A percentile compares a stretch with the other conserved stretches of the same genome.
Evolutionary conservation across 352 stramenopile genomes (phyloP).

Genomic region (Phytopythium vexans): DNA sequence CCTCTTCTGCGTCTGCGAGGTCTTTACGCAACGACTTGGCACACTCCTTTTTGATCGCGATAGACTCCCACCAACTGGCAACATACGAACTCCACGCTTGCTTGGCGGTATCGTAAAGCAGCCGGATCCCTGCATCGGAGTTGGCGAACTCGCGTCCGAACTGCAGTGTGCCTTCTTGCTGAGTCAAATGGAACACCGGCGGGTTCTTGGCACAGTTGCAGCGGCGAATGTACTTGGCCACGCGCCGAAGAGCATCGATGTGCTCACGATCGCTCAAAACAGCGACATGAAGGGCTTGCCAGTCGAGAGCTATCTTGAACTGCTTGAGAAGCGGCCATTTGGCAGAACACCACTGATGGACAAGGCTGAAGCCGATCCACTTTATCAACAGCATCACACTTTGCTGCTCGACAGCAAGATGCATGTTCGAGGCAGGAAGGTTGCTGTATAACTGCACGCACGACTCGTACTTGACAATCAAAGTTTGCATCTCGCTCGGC

Average conservation of each 20-base stretch:
- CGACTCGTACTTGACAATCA: constrained; percentile 6
- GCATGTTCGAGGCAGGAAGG: constrained; percentile 4
- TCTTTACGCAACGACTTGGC: constrained; percentile 2
- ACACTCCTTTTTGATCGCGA: constrained; percentile 18
- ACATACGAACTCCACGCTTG: constrained; percentile 16
- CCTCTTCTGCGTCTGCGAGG: background rate
- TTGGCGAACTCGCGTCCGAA: constrained; percentile 27
- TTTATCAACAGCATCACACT: constrained; percentile 36
- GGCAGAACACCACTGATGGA: constrained; percentile 19
- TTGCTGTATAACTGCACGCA: background rate
- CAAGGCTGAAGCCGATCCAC: constrained; percentile 43
- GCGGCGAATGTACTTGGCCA: constrained; percentile 34
- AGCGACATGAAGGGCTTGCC: constrained; percentile 27
- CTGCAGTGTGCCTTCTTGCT: constrained; percentile 31
- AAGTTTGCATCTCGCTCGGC: background rate
- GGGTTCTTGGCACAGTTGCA: constrained; percentile 17
- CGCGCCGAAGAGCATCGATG: constrained; percentile 22
- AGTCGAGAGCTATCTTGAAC: constrained; percentile 45
- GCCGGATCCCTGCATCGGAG: constrained; percentile 7
- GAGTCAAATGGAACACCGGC: constrained; percentile 39
- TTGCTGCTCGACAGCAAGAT: constrained; percentile 28
- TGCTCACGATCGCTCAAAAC: constrained; percentile 28
- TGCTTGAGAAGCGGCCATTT: constrained; percentile 11
- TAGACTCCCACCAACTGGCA: constrained; percentile 6
- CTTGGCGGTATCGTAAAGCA: constrained; percentile 6